These are phyloP conservation scores for Ascochyta rabiei DNA, from an alignment of 2,329 filamentous ascomycete species.

Conservation along the genomic window DNA sequence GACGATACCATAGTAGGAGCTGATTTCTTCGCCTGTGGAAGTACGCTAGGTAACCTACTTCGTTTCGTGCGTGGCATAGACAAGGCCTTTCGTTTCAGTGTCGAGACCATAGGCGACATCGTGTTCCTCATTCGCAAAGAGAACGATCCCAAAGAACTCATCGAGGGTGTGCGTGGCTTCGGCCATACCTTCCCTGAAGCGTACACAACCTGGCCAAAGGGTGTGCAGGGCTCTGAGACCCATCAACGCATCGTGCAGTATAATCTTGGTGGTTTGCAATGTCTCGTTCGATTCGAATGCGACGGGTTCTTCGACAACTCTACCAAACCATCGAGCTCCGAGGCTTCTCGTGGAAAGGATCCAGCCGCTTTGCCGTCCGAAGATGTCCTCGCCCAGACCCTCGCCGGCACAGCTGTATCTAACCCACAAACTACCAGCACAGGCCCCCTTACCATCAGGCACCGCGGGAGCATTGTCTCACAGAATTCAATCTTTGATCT, in stretches of 20 bases:
- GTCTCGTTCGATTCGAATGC: conserved; percentile 60
- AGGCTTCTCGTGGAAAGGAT: conserved; percentile 20
- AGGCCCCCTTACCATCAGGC: conserved; percentile 24
- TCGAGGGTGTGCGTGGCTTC: conserved; percentile 63
- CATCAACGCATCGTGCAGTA: conserved; percentile 67
- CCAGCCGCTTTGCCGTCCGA: neutral
- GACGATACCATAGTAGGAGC: conserved; percentile 30
- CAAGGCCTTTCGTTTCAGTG: conserved; percentile 62
- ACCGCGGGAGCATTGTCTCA: conserved; percentile 38
- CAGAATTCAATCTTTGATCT: conserved; percentile 59
- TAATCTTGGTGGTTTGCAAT: conserved; percentile 57
- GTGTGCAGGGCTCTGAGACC: too few relatives aligned
- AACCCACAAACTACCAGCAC: neutral
- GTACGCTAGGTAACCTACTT: conserved; percentile 66
- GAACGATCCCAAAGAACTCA: conserved; percentile 63
- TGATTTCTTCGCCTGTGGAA: conserved; percentile 66
- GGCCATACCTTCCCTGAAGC: conserved; percentile 71
- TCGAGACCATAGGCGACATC: conserved; percentile 62
- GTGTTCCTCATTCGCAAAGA: conserved; percentile 69
- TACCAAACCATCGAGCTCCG: neutral
- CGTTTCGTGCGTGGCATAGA: conserved; percentile 58
- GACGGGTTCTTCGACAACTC: conserved; percentile 58
- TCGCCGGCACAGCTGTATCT: conserved; percentile 18
- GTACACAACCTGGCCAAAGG: conserved; percentile 56
- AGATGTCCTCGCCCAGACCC: conserved; percentile 19